These are phyloP conservation scores for Trypanosoma theileri DNA, from an alignment of 208 protist genomes.

Conservation along the genomic window DNA sequence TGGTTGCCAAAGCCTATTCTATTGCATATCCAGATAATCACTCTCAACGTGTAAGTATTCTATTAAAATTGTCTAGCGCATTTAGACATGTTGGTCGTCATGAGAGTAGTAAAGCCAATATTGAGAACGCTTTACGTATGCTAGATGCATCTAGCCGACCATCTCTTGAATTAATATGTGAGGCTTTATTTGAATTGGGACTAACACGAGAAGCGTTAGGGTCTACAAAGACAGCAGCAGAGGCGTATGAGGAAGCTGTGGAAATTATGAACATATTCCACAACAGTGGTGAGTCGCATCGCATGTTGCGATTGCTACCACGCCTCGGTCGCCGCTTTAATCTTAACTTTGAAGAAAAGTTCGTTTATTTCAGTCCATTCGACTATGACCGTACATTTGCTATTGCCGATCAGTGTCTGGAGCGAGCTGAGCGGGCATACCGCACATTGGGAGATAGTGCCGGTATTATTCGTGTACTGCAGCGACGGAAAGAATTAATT, in stretches of 20 bases:
- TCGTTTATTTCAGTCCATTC: conserved; percentile 89
- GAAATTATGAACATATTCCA: conserved; percentile 70
- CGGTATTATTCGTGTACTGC: conserved; percentile 73
- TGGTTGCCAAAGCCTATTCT: conserved; percentile 83
- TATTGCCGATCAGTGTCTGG: conserved; percentile 80
- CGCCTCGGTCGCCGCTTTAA: conserved; percentile 81
- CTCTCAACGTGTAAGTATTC: conserved; percentile 65
- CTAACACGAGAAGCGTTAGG: conserved; percentile 63
- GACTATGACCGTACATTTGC: conserved; percentile 89
- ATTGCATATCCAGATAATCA: conserved; percentile 83
- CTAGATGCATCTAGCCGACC: conserved; percentile 55
- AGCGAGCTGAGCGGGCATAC: conserved; percentile 68
- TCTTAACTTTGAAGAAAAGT: conserved; percentile 88
- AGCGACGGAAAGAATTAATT: conserved; percentile 77
- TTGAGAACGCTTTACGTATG: conserved; percentile 59
- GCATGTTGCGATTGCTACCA: conserved; percentile 83
- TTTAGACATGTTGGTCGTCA: conserved; percentile 77
- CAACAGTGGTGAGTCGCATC: conserved; percentile 81
- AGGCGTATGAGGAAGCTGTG: conserved; percentile 75
- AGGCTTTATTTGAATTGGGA: conserved; percentile 79
- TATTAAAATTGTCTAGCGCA: conserved; percentile 72
- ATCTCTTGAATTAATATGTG: conserved; percentile 79
- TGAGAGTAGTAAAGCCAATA: conserved; percentile 62
- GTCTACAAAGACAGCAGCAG: conserved; percentile 40
- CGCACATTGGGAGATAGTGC: conserved; percentile 35